A percentile compares a stretch with the other conserved stretches of the same genome.
These are phyloP conservation scores for Monsonia emarginata DNA, from an alignment of 441 rosid species.

Conservation along the genomic window DNA sequence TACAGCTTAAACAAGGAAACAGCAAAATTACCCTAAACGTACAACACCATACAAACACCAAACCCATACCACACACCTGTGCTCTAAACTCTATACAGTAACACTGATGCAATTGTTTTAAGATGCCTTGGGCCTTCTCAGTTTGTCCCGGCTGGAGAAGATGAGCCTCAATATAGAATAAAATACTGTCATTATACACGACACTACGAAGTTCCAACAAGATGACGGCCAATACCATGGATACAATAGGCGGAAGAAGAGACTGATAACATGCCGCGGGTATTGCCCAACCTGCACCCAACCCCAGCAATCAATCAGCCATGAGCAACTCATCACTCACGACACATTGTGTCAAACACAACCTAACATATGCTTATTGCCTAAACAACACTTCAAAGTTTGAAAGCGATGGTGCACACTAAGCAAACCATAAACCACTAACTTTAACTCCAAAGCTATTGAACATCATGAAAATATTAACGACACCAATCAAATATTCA, in stretches of 20 bases:
- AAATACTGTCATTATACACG: conserved; percentile 57
- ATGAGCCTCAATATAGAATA: conserved; percentile 43
- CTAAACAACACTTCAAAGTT: too few relatives aligned
- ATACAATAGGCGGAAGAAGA: conserved; percentile 76
- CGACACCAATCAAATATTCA: too few relatives aligned
- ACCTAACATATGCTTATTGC: too few relatives aligned
- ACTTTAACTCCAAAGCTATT: too few relatives aligned
- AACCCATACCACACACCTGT: neutral
- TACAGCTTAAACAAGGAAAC: too few relatives aligned
- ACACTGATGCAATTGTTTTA: conserved; percentile 7
- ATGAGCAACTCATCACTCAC: neutral
- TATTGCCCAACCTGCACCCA: conserved; percentile 69
- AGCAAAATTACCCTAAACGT: neutral
- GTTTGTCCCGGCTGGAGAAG: conserved; percentile 46
- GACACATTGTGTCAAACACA: too few relatives aligned
- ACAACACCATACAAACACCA: neutral
- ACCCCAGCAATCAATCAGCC: neutral
- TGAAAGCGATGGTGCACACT: too few relatives aligned
- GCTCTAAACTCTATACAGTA: conserved; percentile 2
- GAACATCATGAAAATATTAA: too few relatives aligned
- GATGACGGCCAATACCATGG: conserved; percentile 99
- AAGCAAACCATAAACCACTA: too few relatives aligned
- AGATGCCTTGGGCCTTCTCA: conserved; percentile 28
- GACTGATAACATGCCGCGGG: conserved; percentile 81
- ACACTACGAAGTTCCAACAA: conserved; percentile 74